These are phyloP conservation scores for Ruellia speciosa DNA, from an alignment of 305 asterid genomes.

Conservation along the genomic window DNA sequence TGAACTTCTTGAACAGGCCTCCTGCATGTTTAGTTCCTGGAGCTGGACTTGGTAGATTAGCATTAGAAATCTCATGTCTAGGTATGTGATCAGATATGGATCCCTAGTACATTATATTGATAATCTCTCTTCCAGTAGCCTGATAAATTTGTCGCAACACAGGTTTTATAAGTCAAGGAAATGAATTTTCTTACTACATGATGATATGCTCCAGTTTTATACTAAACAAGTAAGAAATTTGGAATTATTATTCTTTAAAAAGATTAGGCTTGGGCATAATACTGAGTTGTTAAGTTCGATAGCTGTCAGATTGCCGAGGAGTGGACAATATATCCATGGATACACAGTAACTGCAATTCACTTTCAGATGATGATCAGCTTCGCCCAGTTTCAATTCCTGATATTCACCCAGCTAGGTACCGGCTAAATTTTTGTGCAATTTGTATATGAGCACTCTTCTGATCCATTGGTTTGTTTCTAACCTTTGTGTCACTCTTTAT, in stretches of 20 bases:
- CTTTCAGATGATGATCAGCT: constrained; percentile 82
- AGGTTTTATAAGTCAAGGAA: constrained; percentile 95
- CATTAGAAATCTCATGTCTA: constrained; percentile 80
- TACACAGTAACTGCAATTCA: constrained; percentile 90
- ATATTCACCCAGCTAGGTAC: constrained; percentile 94
- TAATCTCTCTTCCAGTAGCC: constrained; percentile 14
- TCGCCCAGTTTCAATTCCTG: constrained; percentile 80
- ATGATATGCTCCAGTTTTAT: constrained; percentile 98
- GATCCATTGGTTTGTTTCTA: not conserved
- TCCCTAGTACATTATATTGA: constrained; percentile 13
- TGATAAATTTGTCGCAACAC: constrained; percentile 25
- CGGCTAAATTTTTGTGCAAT: constrained; percentile 4
- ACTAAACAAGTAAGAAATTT: constrained; percentile 62
- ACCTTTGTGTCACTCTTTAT: too few species aligned
- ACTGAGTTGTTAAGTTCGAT: constrained; percentile 22
- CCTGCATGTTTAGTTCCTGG: constrained; percentile 94
- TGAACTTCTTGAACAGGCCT: constrained; percentile 42
- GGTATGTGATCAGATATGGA: constrained; percentile 45
- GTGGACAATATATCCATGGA: constrained; percentile 98
- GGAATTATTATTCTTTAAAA: constrained; percentile 17
- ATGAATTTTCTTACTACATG: constrained; percentile 97
- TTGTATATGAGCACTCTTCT: not conserved
- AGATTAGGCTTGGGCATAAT: constrained; percentile 20
- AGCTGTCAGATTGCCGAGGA: constrained; percentile 63
- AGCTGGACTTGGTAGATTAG: constrained; percentile 98